phyloP scores from a whole-genome alignment of 2,329 filamentous ascomycete genomes.

The Fusarium pseudoanthophilum region DNA sequence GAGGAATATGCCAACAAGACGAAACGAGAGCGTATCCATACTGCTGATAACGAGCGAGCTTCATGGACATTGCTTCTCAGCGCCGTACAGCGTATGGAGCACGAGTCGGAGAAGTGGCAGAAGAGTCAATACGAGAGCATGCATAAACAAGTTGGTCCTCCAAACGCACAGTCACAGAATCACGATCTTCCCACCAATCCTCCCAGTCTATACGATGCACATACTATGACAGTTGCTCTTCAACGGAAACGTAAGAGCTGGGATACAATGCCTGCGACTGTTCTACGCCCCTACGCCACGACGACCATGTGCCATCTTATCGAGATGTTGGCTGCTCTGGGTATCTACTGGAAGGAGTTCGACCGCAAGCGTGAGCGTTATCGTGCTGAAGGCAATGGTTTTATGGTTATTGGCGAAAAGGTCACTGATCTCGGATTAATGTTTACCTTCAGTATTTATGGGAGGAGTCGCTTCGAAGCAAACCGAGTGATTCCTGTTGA shows the following conservation, averaged over 20 bases:
- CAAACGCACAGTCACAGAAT: conserved; percentile 12
- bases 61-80: conserved; percentile 65
- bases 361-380: conserved; percentile 62
- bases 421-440: conserved; percentile 63
- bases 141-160: conserved; percentile 41
- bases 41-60: conserved; percentile 66
- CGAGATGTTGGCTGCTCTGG: conserved; percentile 64
- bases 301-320: conserved; percentile 66
- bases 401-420: conserved; percentile 59
- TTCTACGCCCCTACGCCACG: conserved; percentile 63
- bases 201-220: conserved; percentile 44
- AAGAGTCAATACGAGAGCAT: conserved; percentile 44
- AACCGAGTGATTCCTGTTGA: conserved; percentile 65
- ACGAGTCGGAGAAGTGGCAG: conserved; percentile 60
- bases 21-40: conserved; percentile 57
- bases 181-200: conserved; percentile 40
- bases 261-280: conserved; percentile 62
- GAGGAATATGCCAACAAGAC: conserved; percentile 42
- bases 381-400: conserved; percentile 66
- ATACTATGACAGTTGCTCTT: conserved; percentile 58
- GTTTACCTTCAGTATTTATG: conserved; percentile 64
- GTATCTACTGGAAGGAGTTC: conserved; percentile 69
- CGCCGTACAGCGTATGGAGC: conserved; percentile 62
- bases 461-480: conserved; percentile 58
- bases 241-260: conserved; percentile 60